phyloP scores from a whole-genome alignment of 345 rosid genomes.

The Excoecaria agallocha region DNA sequence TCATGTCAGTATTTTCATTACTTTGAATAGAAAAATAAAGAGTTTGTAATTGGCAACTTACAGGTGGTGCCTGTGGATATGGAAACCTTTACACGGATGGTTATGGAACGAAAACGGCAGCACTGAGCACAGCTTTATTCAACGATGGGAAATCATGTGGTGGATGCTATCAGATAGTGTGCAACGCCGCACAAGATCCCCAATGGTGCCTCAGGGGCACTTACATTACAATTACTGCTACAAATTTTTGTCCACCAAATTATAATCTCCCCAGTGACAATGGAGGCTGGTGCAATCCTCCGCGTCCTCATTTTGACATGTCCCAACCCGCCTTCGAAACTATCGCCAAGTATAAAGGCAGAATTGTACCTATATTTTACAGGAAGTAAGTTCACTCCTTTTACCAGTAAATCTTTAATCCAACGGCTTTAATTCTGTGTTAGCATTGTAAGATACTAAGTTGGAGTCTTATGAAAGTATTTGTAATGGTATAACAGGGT shows the following conservation, averaged over 20 bases:
- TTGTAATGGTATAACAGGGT: slow-evolving; percentile 36
- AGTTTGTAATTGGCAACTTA: no score
- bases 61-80: slow-evolving; percentile 35
- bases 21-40: no score
- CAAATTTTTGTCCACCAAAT: slow-evolving; percentile 34
- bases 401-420: no score
- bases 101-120: slow-evolving; percentile 25
- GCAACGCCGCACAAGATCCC: slow-evolving; percentile 17
- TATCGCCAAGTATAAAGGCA: slow-evolving; percentile 26
- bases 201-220: slow-evolving; percentile 28
- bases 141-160: slow-evolving; percentile 33
- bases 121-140: slow-evolving; percentile 31
- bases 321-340: slow-evolving; percentile 29
- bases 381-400: slow-evolving; percentile 17
- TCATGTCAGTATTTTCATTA: no score
- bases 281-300: slow-evolving; percentile 40
- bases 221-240: slow-evolving; percentile 24
- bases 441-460: no score
- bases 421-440: no score
- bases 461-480: neutral
- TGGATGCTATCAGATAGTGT: slow-evolving; percentile 26
- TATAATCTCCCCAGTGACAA: slow-evolving; percentile 25
- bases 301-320: slow-evolving; percentile 28
- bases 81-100: slow-evolving; percentile 31
- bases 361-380: slow-evolving; percentile 27